Conservation (phyloP, 2,329 filamentous ascomycete genomes). For the Didymella arachidicola region DNA sequence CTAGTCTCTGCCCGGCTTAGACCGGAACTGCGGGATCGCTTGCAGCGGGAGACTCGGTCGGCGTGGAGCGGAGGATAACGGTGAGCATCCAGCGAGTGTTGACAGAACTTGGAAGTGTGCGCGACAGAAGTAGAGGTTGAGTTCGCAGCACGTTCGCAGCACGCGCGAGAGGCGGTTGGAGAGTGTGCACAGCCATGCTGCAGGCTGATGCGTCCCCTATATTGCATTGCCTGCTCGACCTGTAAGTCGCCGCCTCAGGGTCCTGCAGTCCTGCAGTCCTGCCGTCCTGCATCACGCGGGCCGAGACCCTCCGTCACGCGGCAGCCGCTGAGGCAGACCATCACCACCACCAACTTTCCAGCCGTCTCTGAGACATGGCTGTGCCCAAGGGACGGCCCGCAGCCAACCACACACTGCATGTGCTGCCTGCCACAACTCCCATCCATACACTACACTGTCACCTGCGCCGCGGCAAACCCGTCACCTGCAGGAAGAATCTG, state of each 20-base stretch:
- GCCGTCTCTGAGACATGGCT: background rate
- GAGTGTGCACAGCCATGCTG: background rate
- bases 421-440: background rate
- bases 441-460: background rate
- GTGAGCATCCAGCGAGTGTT: background rate
- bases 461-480: background rate
- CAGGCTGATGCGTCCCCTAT: background rate
- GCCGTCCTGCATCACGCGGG: constrained; percentile 11
- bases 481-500: background rate
- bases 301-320: constrained; percentile 12
- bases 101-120: background rate
- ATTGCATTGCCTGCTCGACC: background rate
- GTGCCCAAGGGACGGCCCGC: background rate
- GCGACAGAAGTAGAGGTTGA: background rate
- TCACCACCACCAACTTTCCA: background rate
- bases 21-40: constrained; percentile 14
- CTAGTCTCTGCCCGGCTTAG: constrained; percentile 35
- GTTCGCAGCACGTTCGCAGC: background rate
- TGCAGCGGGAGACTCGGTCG: background rate
- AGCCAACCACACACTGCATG: background rate
- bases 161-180: background rate
- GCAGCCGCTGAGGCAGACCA: constrained; percentile 6
- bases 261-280: background rate
- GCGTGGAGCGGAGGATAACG: background rate
- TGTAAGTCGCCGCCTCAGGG: background rate